Percentiles rank a stretch among this genome's conserved stretches.
Conservation (phyloP, 1,284 basidiomycete species). For the Stereum hirsutum region DNA sequence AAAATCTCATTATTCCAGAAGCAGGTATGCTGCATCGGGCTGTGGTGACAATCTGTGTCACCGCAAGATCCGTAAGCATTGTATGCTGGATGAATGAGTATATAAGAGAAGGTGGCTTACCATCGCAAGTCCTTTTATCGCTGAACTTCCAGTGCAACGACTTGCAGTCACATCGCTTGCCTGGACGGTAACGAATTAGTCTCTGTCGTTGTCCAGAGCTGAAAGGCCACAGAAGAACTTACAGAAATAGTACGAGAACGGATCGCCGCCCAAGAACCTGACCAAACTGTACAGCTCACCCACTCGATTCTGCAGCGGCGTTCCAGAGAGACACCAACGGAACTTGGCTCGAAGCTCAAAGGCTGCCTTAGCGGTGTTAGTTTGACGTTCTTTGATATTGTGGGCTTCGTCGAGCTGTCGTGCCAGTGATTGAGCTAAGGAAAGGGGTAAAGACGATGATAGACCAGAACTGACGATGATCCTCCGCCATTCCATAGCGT, state of each 20-base stretch:
- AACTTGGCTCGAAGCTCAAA: slow-evolving; percentile 82
- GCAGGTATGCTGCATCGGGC: slow-evolving; percentile 83
- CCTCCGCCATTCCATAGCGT: slow-evolving; percentile 83
- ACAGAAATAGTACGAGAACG: slow-evolving; percentile 92
- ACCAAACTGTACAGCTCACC: slow-evolving; percentile 97
- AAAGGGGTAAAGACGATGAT: background rate
- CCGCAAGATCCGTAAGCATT: background rate
- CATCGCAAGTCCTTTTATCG: slow-evolving; percentile 79
- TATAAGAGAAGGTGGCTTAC: too few relatives aligned
- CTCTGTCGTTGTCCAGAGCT: slow-evolving; percentile 1
- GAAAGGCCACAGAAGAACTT: slow-evolving; percentile 22
- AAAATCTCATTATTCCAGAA: slow-evolving; percentile 93
- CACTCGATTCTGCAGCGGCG: slow-evolving; percentile 93
- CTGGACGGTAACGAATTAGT: slow-evolving; percentile 23
- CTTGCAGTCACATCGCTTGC: slow-evolving; percentile 81
- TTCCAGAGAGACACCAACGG: slow-evolving; percentile 97
- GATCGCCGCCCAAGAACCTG: slow-evolving; percentile 86
- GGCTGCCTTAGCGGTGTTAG: slow-evolving; percentile 94
- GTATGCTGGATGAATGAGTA: background rate
- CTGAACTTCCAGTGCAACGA: slow-evolving; percentile 87
- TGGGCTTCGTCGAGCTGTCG: slow-evolving; percentile 91
- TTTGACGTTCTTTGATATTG: slow-evolving; percentile 93
- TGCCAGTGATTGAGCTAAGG: background rate
- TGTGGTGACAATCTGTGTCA: slow-evolving; percentile 75
- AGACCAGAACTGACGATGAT: slow-evolving; percentile 43